A percentile compares a stretch with the other conserved stretches of the same genome.
Evolutionary conservation across 106 monocot species (phyloP).

Genomic region (Amphibolis antarctica): DNA sequence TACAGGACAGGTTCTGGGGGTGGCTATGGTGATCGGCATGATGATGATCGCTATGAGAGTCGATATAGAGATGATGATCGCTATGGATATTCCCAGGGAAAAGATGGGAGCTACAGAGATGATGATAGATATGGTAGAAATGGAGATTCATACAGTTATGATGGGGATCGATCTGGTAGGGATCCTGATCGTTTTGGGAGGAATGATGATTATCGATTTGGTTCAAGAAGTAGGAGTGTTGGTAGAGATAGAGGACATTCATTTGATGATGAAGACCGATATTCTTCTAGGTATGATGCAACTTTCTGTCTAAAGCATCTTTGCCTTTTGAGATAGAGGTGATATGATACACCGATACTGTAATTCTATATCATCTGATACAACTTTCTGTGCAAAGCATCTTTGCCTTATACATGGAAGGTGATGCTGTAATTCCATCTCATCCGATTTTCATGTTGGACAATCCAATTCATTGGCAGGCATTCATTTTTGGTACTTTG

Average conservation of each 20-base stretch:
- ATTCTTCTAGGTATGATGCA: slow-evolving; percentile 50
- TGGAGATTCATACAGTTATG: slow-evolving; percentile 32
- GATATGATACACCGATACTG: background rate
- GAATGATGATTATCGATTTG: slow-evolving; percentile 43
- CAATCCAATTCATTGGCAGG: no score
- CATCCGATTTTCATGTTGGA: no score
- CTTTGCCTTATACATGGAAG: no score
- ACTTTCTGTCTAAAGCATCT: background rate
- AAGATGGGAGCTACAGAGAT: slow-evolving; percentile 51
- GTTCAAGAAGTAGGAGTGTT: slow-evolving; percentile 44
- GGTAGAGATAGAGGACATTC: slow-evolving; percentile 41
- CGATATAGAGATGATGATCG: slow-evolving; percentile 41
- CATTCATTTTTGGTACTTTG: no score
- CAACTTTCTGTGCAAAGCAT: background rate
- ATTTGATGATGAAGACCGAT: slow-evolving; percentile 63
- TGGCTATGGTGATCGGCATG: slow-evolving; percentile 54
- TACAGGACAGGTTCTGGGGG: slow-evolving; percentile 43
- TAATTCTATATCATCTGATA: background rate
- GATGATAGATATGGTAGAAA: slow-evolving; percentile 56
- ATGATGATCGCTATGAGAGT: slow-evolving; percentile 30
- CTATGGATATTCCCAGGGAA: slow-evolving; percentile 40
- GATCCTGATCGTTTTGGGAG: slow-evolving; percentile 40
- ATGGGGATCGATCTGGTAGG: slow-evolving; percentile 42
- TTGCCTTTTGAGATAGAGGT: background rate
- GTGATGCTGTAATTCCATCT: no score